These are phyloP conservation scores for Phytopythium ostracodes DNA, from an alignment of 352 stramenopile species.

Conservation along the genomic window DNA sequence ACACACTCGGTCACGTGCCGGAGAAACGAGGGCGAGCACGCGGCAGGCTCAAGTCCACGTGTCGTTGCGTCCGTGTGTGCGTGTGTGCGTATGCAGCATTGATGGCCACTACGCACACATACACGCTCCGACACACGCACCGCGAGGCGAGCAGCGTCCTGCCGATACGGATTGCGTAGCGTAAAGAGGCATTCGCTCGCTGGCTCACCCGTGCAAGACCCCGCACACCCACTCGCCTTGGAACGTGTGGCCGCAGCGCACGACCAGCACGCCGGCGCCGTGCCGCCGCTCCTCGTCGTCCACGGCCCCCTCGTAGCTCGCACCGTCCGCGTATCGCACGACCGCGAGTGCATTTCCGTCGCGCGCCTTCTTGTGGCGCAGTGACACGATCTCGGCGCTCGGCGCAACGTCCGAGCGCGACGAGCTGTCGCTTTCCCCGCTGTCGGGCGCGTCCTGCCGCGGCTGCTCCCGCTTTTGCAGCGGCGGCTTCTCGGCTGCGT, in stretches of 20 bases:
- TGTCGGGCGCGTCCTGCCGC: neutral
- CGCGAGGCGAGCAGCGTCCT: neutral
- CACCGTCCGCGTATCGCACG: slow-evolving; percentile 63
- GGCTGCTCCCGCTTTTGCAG: slow-evolving; percentile 12
- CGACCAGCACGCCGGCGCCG: slow-evolving; percentile 52
- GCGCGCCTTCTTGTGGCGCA: slow-evolving; percentile 45
- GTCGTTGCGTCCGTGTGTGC: neutral
- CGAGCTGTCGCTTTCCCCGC: slow-evolving; percentile 1
- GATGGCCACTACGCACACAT: neutral
- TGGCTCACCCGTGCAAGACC: slow-evolving; percentile 78
- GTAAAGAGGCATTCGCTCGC: slow-evolving; percentile 4
- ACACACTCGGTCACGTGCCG: slow-evolving; percentile 1
- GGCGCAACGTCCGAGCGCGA: slow-evolving; percentile 11
- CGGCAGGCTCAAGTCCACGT: slow-evolving; percentile 1
- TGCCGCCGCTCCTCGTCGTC: slow-evolving; percentile 49
- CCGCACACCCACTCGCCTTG: slow-evolving; percentile 81
- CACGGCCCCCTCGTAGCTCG: slow-evolving; percentile 57
- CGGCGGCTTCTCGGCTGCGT: slow-evolving; percentile 17
- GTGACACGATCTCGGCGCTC: slow-evolving; percentile 42
- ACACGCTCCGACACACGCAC: neutral
- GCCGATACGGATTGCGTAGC: neutral
- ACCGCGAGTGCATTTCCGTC: slow-evolving; percentile 22
- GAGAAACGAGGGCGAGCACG: neutral
- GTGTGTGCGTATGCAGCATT: neutral
- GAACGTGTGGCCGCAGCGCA: slow-evolving; percentile 59